These are phyloP conservation scores for Neoscytalidium dimidiatum DNA, from an alignment of 2,329 filamentous ascomycete species.

Conservation along the genomic window DNA sequence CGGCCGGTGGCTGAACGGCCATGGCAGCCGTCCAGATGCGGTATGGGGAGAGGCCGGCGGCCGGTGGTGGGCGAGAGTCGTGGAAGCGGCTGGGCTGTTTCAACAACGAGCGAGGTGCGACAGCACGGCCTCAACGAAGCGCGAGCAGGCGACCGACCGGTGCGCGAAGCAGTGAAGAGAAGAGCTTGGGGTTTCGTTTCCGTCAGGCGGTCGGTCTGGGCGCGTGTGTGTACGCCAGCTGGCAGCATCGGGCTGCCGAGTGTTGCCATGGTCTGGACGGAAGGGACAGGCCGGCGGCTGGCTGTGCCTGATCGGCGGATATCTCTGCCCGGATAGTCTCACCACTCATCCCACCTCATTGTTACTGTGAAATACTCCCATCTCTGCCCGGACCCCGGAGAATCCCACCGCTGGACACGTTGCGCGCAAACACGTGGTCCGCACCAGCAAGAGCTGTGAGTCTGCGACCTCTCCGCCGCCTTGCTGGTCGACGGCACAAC, in stretches of 20 bases:
- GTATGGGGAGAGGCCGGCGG: background rate
- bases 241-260: too few relatives aligned
- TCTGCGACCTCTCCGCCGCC: background rate
- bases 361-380: background rate
- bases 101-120: background rate
- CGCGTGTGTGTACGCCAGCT: too few relatives aligned
- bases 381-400: background rate
- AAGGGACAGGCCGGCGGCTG: too few relatives aligned
- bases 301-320: background rate
- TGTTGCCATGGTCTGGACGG: background rate
- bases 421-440: background rate
- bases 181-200: too few relatives aligned
- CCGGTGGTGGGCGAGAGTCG: background rate
- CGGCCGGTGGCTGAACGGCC: background rate
- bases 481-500: too few relatives aligned
- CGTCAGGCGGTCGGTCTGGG: too few relatives aligned
- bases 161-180: background rate
- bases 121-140: background rate
- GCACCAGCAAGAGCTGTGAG: too few relatives aligned
- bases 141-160: too few relatives aligned
- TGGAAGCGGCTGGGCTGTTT: background rate
- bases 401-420: background rate
- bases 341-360: background rate
- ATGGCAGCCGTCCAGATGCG: background rate
- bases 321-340: background rate